These are phyloP conservation scores for Podospora appendiculata DNA, from an alignment of 495 filamentous ascomycete genomes.

Conservation along the genomic window DNA sequence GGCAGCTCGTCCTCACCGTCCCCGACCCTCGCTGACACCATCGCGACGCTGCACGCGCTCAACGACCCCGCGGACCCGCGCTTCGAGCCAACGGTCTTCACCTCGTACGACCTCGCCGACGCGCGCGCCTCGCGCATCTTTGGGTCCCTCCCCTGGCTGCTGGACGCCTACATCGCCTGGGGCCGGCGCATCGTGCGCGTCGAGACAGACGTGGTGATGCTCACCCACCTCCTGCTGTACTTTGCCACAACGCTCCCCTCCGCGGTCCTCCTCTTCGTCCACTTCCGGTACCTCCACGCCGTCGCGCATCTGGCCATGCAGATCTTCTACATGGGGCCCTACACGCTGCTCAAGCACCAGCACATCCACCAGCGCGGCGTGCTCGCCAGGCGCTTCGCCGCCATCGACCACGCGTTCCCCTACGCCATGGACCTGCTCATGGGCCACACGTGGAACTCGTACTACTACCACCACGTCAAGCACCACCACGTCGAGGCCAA, in stretches of 20 bases:
- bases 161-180: slow-evolving; percentile 15
- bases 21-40: not conserved
- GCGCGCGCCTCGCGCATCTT: slow-evolving; percentile 1
- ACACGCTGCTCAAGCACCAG: slow-evolving; percentile 75
- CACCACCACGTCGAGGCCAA: slow-evolving; percentile 80
- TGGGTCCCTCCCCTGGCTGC: slow-evolving; percentile 1
- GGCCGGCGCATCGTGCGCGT: slow-evolving; percentile 21
- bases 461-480: slow-evolving; percentile 81
- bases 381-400: slow-evolving; percentile 38
- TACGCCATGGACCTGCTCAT: slow-evolving; percentile 68
- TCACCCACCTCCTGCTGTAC: slow-evolving; percentile 70
- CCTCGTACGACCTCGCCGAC: slow-evolving; percentile 24
- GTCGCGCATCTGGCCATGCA: slow-evolving; percentile 55
- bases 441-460: slow-evolving; percentile 78
- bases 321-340: slow-evolving; percentile 57
- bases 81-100: slow-evolving; percentile 34
- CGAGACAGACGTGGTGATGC: slow-evolving; percentile 49
- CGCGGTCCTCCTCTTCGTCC: slow-evolving; percentile 53
- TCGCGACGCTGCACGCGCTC: slow-evolving; percentile 17
- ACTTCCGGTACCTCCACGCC: slow-evolving; percentile 60
- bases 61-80: slow-evolving; percentile 39
- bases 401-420: slow-evolving; percentile 57
- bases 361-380: slow-evolving; percentile 75
- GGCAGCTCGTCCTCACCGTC: not conserved
- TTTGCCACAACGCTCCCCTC: slow-evolving; percentile 59